Base-by-base conservation (phyloP, 2,329 filamentous ascomycete genomes). In the Monosporascus ibericus region DNA sequence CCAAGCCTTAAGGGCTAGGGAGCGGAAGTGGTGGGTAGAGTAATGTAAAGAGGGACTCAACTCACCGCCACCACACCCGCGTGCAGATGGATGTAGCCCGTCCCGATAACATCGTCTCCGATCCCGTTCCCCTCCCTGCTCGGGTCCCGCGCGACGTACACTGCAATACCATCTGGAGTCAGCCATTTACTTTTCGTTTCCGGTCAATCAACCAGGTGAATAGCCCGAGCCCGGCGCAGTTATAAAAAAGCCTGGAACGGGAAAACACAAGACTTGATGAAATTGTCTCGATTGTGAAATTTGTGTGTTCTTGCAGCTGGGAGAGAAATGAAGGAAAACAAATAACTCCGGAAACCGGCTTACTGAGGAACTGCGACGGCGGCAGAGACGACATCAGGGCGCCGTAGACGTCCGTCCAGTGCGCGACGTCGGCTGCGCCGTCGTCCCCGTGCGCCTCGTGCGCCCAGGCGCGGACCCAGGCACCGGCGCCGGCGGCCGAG, bases 391-490 rank as follows among this genome's bases (percentile, higher is more conserved):
- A 40, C 5, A 50, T 15, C 17, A 50, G n/a, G 8, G 24, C 22
- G n/a, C 39, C 8, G 40, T 44, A 50, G 22, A 50, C 42, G 30
- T n/a, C 8, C 15, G 49, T 50, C 49, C 49, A 50, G 40, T 50
- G 49, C n/a, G 20, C 15, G 25, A 50, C n/a, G 25, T 50, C 42
- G 17, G 27, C 40, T n/a, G 17, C 38, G 17, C 30, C 24, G 38
- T 34, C 27, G 34, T 24, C 20, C 27, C 11, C 25, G 17, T 40
- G 17, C n/a, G 39, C 49, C 40, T 50, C 40, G 18, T 38, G 22
- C 17, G 39, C 39, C 49, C 49, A 50, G n/a, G 49, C 25, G 27
- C 49, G 49, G 18, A 50, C 49, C 49, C 49, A 50, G 18, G 30
- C 40, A 1, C 22, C 49, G 15, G 46, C 40, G 17, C 27, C 40